phyloP scores from a whole-genome alignment of 768 basidiomycete genomes.

The Calocybe indica region DNA sequence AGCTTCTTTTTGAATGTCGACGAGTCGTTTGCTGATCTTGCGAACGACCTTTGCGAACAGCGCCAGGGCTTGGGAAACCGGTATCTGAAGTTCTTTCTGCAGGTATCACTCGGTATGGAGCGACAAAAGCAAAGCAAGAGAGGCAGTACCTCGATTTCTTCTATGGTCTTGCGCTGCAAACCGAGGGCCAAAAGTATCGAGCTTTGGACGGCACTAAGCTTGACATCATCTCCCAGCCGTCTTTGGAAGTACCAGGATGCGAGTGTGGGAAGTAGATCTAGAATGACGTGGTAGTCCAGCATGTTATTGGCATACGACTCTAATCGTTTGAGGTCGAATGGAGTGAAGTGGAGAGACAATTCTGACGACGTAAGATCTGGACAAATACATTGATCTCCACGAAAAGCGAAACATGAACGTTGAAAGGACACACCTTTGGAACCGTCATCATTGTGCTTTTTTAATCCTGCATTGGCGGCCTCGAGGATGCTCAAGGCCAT shows the following conservation, averaged over 20 bases:
- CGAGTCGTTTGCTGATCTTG: constrained; percentile 71
- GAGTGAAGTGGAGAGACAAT: constrained; percentile 63
- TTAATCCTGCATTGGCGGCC: constrained; percentile 64
- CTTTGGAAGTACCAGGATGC: constrained; percentile 83
- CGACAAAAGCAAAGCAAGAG: background rate
- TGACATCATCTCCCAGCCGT: constrained; percentile 57
- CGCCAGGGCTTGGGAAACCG: constrained; percentile 83
- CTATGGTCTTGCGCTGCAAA: constrained; percentile 82
- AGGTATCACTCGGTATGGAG: background rate
- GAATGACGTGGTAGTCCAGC: constrained; percentile 93
- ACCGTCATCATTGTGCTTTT: constrained; percentile 33
- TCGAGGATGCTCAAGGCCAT: constrained; percentile 86
- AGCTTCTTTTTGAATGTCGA: constrained; percentile 74
- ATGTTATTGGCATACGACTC: constrained; percentile 94
- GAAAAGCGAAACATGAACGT: background rate
- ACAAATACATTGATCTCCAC: background rate
- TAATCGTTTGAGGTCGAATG: constrained; percentile 93
- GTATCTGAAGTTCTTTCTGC: constrained; percentile 74
- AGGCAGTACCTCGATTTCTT: constrained; percentile 71
- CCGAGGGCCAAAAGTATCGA: constrained; percentile 88
- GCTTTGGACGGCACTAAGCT: constrained; percentile 83
- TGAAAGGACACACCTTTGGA: constrained; percentile 25
- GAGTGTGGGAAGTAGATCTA: constrained; percentile 83
- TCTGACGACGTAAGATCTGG: constrained; percentile 30
- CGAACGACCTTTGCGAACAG: constrained; percentile 88